Evolutionary conservation across 2,329 filamentous ascomycete genomes (phyloP).

Genomic region (Cercospora sesami): DNA sequence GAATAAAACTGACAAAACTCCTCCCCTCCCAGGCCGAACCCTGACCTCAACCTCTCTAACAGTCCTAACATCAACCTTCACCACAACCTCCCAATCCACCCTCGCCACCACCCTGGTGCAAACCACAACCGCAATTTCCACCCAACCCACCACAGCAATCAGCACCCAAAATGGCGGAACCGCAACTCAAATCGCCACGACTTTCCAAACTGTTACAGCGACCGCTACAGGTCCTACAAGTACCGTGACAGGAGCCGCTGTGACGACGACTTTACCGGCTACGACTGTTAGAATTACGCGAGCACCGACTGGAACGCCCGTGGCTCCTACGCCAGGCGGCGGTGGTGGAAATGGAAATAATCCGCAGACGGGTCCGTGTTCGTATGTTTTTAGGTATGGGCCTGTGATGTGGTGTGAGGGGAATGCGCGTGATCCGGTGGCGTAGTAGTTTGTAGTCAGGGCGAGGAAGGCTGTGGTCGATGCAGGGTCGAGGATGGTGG

Average conservation of each 20-base stretch:
- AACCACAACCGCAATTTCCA: slow-evolving; percentile 11
- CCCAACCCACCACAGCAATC: neutral
- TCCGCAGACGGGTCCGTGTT: neutral
- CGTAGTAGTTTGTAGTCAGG: neutral
- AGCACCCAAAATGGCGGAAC: slow-evolving; percentile 8
- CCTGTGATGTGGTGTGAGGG: slow-evolving; percentile 7
- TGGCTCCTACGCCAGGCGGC: neutral
- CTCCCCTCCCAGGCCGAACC: neutral
- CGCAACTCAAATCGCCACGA: neutral
- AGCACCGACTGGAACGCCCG: neutral
- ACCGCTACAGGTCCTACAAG: slow-evolving; percentile 1
- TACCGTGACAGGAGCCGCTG: neutral
- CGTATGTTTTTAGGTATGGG: neutral
- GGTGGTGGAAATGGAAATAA: neutral
- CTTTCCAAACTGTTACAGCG: neutral
- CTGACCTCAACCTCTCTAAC: slow-evolving; percentile 4
- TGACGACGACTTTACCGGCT: slow-evolving; percentile 4
- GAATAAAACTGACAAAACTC: neutral
- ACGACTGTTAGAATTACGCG: neutral
- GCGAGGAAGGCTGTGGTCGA: neutral
- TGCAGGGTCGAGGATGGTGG: neutral
- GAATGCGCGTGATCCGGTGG: neutral
- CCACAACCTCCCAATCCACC: neutral
- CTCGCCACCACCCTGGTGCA: slow-evolving; percentile 1
- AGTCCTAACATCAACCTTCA: neutral